phyloP scores from a whole-genome alignment of 768 basidiomycete genomes.

The Psilocybe sp. region DNA sequence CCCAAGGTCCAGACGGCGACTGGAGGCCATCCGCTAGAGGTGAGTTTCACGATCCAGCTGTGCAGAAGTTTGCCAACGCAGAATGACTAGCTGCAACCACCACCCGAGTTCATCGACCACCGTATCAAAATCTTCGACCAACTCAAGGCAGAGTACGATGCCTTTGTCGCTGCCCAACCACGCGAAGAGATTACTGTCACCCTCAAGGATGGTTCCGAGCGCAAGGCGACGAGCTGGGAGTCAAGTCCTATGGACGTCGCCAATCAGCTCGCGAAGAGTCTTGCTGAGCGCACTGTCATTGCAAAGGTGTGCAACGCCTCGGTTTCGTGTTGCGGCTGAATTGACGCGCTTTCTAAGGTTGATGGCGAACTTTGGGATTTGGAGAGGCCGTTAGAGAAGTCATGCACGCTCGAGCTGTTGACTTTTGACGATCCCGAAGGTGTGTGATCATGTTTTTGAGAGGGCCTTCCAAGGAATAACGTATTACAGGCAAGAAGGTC shows the following conservation, averaged over 20 bases:
- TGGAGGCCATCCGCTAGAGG: conserved; percentile 64
- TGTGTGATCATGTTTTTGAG: conserved; percentile 18
- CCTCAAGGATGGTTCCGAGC: conserved; percentile 80
- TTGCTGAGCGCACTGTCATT: conserved; percentile 89
- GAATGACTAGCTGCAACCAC: conserved; percentile 65
- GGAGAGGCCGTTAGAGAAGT: conserved; percentile 87
- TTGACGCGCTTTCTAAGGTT: conserved; percentile 45
- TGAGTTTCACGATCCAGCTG: conserved; percentile 23
- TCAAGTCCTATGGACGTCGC: conserved; percentile 92
- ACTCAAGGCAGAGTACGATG: conserved; percentile 81
- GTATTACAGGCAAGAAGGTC: conserved; percentile 77
- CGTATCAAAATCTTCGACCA: conserved; percentile 88
- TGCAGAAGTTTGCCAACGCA: neutral
- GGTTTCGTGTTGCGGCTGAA: conserved; percentile 1
- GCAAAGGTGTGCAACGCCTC: conserved; percentile 64
- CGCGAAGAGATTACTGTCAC: conserved; percentile 82
- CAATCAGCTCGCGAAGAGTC: conserved; percentile 79
- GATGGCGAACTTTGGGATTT: conserved; percentile 91
- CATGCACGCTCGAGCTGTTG: conserved; percentile 77
- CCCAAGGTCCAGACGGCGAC: conserved; percentile 28
- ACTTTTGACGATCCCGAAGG: conserved; percentile 94
- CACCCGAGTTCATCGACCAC: conserved; percentile 84
- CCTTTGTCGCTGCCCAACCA: conserved; percentile 80
- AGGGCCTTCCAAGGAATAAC: neutral
- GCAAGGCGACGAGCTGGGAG: conserved; percentile 89